Evolutionary conservation across 257 asterid species (phyloP).

Genomic region (Prunella vulgaris): DNA sequence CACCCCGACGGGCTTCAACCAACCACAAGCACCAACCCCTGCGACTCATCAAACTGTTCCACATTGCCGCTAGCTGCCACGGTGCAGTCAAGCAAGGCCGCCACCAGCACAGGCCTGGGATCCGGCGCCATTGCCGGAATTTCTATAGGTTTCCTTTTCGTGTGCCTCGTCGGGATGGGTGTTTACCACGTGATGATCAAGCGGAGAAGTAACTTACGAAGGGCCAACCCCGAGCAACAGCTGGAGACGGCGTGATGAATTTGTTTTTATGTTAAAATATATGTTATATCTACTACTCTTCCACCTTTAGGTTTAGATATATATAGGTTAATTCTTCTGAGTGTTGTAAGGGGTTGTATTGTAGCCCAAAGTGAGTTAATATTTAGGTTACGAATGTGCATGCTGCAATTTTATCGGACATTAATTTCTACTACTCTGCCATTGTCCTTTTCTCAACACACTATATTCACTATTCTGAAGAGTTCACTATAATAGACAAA

Average conservation of each 20-base stretch:
- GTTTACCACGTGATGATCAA: constrained; percentile 29
- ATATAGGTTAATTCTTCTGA: not conserved
- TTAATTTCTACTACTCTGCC: not conserved
- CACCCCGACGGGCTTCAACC: constrained; percentile 29
- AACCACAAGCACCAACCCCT: constrained; percentile 3
- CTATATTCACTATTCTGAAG: not conserved
- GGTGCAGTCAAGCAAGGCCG: constrained; percentile 23
- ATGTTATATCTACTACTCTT: not conserved
- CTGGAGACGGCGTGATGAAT: constrained; percentile 1
- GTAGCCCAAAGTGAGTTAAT: not conserved
- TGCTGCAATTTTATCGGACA: no score
- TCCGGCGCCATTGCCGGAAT: constrained; percentile 33
- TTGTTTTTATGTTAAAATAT: not conserved
- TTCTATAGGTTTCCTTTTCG: constrained; percentile 25
- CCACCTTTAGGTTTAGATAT: not conserved
- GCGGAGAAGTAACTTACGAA: constrained; percentile 24
- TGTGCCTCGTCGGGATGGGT: constrained; percentile 33
- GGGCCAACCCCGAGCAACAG: constrained; percentile 26
- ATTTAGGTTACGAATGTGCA: not conserved
- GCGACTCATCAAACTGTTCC: no score
- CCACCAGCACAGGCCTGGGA: constrained; percentile 10
- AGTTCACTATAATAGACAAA: no score
- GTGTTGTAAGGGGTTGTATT: not conserved
- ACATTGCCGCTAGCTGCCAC: constrained; percentile 41
- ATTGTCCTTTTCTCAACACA: not conserved